Evolutionary conservation across 2,329 filamentous ascomycete species (phyloP), one percentile per base, ranked within the genome.

Genomic region (Xylariaceae sp.): DNA sequence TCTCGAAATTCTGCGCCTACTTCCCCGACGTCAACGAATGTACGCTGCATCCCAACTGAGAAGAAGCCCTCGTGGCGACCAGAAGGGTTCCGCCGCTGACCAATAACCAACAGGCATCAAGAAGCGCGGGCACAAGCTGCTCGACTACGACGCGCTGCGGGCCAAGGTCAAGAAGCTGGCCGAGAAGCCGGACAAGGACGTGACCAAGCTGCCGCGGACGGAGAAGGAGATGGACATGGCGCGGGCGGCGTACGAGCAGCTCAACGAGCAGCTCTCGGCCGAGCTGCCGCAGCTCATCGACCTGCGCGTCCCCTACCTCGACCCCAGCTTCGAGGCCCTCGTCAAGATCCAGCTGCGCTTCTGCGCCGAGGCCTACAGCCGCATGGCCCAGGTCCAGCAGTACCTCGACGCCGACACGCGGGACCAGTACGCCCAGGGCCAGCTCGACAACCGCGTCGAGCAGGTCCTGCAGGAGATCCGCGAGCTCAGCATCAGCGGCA

Each of bases 1-100:
- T 98, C 58, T 82, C 82, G 44, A 78, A 89, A 45, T 98, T 96
- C 68, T 96, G 90, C 67, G 86, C 87, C 47, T 98, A 98, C 67
- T 98, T 98, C 61, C 90, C 92, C 21, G 92, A 98, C 59, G 89
- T 98, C 56, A 98, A 98, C 64, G 88, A 95, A 67, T 95, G 90
- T 81, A 64, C 36, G 75, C 12, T 11, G 4, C 19, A 1, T 29
- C 23, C 16, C 8, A 18, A n/a, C 29, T 12, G 13, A 5, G 11
- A 18, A 15, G 8, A 19, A 21, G 10, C n/a, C n/a, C n/a, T n/a
- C n/a, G n/a, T n/a, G n/a, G n/a, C n/a, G n/a, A n/a, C n/a, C n/a
- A n/a, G n/a, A n/a, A n/a, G 16, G 13, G 13, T 16, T 23, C 30
- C 16, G n/a, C 9, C 30, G 15, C 12, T 12, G 12, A 11, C 5